A percentile compares a stretch with the other conserved stretches of the same genome.
Conservation (phyloP, 345 rosid genomes). For the Microcos paniculata region DNA sequence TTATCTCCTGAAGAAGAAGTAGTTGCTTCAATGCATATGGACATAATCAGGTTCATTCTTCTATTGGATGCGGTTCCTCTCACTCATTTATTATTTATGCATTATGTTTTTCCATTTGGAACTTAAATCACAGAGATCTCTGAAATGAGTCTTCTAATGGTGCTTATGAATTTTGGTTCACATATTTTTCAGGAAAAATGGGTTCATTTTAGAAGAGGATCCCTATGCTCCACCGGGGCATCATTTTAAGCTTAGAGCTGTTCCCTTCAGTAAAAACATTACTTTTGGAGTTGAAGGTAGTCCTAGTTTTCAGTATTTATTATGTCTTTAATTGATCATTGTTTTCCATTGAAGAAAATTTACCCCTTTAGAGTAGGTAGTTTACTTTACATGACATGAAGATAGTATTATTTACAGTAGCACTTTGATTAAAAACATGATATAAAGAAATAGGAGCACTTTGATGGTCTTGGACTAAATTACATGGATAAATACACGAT, state of each 20-base stretch:
- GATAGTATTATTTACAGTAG: too few species aligned
- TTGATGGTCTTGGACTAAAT: too few species aligned
- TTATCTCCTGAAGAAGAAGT: constrained; percentile 94
- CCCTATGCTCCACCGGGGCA: constrained; percentile 66
- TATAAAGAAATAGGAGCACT: too few species aligned
- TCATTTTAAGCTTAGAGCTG: constrained; percentile 68
- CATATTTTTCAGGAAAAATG: constrained; percentile 66
- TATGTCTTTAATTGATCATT: neutral
- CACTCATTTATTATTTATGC: neutral
- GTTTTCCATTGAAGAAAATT: constrained; percentile 4
- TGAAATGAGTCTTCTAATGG: neutral
- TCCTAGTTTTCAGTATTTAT: neutral
- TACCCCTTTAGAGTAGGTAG: neutral
- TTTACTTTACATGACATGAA: neutral
- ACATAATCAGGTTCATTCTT: constrained; percentile 68
- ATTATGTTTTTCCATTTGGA: neutral
- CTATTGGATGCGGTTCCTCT: neutral
- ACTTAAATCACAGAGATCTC: constrained; percentile 1
- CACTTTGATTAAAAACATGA: too few species aligned
- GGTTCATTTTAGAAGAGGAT: constrained; percentile 88
- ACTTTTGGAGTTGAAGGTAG: constrained; percentile 95
- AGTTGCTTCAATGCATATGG: constrained; percentile 82
- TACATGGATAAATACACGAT: too few species aligned
- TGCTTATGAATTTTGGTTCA: neutral
- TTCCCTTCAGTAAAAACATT: constrained; percentile 93